Base-by-base conservation (phyloP, 2,329 filamentous ascomycete genomes). In the Phaeosphaeria sp. region DNA sequence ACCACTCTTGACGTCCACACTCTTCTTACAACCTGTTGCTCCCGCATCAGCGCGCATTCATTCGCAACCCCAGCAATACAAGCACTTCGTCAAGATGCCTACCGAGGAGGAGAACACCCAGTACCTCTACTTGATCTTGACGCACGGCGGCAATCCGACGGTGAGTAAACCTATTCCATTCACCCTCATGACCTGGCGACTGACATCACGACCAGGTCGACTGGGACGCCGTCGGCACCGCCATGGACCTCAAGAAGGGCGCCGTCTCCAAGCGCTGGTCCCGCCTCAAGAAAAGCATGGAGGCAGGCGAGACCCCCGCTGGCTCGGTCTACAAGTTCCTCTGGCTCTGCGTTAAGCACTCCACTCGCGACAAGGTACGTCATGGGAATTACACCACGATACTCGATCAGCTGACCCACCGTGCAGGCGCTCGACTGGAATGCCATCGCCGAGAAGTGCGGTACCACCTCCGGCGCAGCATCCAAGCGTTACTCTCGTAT, bases 401-500 rank as follows among this genome's bases (percentile, higher is more conserved):
- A 36, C 30, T 13, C 15, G 3, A 36, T 36, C 11, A 36, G 30
- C 30, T 36, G 3, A 36, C 15, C 30, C 1, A 4, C 13, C 22
- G 22, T 40, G 20, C 30, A 67, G 71, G 21, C 51, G 0, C 27
- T 52, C 7, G 64, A 77, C 60, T 77, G 74, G 74, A 53, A 55
- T 7, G 61, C 52, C 5, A 76, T 77, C 30, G 74, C 72, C 0
- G 9, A 50, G 0, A 57, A 65, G 22, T 72, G 68, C 59, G 53
- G 60, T 13, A 74, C 69, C 18, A 77, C 68, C 3, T n/a, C 64
- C 2, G 74, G 70, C 18, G 72, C 74, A 0, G 72, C 71, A 2
- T 61, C 64, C 0, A 76, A 76, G 66, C 73, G 74, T 15, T 77
- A 69, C 40, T 67, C 64, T 0, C 69, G 74, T 15, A 67, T 76